These are phyloP conservation scores for Metroxylon sagu DNA, from an alignment of 176 grass and related monocot genomes.

Conservation along the genomic window DNA sequence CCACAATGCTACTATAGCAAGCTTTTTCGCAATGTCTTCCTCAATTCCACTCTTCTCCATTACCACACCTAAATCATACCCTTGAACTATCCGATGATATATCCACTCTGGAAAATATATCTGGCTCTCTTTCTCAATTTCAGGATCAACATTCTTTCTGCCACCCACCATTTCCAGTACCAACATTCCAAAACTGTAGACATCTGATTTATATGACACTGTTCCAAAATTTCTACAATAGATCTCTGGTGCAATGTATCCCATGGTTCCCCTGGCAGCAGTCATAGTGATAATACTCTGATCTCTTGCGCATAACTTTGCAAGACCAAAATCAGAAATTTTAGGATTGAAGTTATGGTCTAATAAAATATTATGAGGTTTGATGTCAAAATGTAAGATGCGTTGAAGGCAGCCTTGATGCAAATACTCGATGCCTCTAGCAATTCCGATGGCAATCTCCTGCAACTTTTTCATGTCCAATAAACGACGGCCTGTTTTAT, in stretches of 20 bases:
- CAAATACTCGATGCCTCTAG: conserved; percentile 54
- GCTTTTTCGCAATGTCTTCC: conserved; percentile 14
- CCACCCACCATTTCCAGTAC: conserved; percentile 51
- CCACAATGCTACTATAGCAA: conserved; percentile 43
- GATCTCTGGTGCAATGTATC: conserved; percentile 37
- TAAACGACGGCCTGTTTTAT: neutral
- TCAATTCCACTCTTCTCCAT: conserved; percentile 11
- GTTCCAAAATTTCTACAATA: conserved; percentile 32
- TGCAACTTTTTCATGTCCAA: conserved; percentile 14
- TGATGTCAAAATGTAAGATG: conserved; percentile 69
- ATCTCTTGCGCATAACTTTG: conserved; percentile 51
- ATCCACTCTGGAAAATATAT: conserved; percentile 42
- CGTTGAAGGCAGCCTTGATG: conserved; percentile 54
- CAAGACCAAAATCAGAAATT: conserved; percentile 60
- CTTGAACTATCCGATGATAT: conserved; percentile 10
- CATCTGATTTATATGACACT: conserved; percentile 40
- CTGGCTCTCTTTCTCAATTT: conserved; percentile 14
- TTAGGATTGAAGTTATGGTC: conserved; percentile 42
- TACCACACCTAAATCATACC: conserved; percentile 4
- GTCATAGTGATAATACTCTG: conserved; percentile 42
- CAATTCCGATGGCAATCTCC: conserved; percentile 32
- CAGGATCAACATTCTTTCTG: conserved; percentile 38
- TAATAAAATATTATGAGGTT: conserved; percentile 49
- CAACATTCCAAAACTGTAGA: conserved; percentile 41
- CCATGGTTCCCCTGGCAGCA: conserved; percentile 37